phyloP scores from a whole-genome alignment of 768 basidiomycete genomes.

The Multifurca ochricompacta region DNA sequence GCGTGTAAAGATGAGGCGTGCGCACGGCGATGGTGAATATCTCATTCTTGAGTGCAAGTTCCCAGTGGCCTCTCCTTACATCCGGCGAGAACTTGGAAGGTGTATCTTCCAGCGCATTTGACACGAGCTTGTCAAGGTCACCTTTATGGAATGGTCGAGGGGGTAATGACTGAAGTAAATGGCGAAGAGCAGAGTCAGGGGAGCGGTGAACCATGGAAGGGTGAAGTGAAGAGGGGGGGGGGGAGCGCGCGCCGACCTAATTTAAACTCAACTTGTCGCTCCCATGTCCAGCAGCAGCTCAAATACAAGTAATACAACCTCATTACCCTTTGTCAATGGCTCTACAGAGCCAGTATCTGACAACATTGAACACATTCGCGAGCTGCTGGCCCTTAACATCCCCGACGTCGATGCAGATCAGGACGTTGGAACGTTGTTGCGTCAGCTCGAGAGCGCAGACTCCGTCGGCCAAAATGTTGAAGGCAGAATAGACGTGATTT shows the following conservation, averaged over 20 bases:
- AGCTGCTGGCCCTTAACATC: conserved; percentile 28
- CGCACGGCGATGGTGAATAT: conserved; percentile 62
- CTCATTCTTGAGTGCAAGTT: conserved; percentile 61
- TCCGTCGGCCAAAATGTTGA: conserved; percentile 57
- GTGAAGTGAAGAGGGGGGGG: not conserved
- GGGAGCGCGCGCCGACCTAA: not conserved
- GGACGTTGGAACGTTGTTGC: conserved; percentile 45
- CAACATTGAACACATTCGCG: conserved; percentile 32
- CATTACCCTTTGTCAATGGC: not conserved
- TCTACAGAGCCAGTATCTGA: conserved; percentile 18
- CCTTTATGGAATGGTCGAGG: conserved; percentile 13
- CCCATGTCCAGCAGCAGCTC: not conserved
- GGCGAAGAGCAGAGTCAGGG: conserved; percentile 16
- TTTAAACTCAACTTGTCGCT: not conserved
- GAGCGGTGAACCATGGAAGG: conserved; percentile 15
- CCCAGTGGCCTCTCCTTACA: conserved; percentile 66
- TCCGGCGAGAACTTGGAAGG: conserved; percentile 35
- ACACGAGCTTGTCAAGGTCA: conserved; percentile 13
- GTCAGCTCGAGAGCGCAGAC: conserved; percentile 48
- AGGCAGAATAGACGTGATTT: conserved; percentile 49
- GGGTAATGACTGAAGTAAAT: conserved; percentile 10
- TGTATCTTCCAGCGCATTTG: conserved; percentile 10
- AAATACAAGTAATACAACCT: conserved; percentile 1
- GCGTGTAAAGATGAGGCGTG: not conserved
- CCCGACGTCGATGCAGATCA: conserved; percentile 31